phyloP scores from a whole-genome alignment of 2,329 filamentous ascomycete species.

The Xylaria sp. region DNA sequence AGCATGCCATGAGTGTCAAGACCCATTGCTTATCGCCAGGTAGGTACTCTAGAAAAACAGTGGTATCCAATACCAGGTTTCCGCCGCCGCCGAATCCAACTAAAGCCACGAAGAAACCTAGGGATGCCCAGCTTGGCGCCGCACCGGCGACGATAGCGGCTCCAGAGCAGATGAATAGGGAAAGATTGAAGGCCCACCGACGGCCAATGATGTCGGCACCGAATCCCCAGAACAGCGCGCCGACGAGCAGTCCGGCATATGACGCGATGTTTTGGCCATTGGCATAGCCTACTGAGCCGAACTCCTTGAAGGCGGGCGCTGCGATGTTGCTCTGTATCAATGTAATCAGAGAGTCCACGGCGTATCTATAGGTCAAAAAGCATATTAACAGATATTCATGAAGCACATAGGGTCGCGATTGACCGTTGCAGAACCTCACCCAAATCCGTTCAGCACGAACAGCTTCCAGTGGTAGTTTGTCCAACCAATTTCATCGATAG shows the following conservation, averaged over 20 bases:
- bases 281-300: slow-evolving; percentile 63
- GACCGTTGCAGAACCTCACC: slow-evolving; percentile 50
- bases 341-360: slow-evolving; percentile 66
- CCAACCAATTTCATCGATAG: slow-evolving; percentile 52
- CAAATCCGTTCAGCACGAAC: slow-evolving; percentile 70
- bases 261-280: slow-evolving; percentile 70
- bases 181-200: slow-evolving; percentile 75
- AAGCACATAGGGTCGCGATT: background rate
- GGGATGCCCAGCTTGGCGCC: slow-evolving; percentile 72
- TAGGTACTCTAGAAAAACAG: slow-evolving; percentile 60
- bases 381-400: slow-evolving; percentile 2
- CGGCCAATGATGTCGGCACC: slow-evolving; percentile 75
- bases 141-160: slow-evolving; percentile 74
- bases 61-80: slow-evolving; percentile 72
- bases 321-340: slow-evolving; percentile 73
- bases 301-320: slow-evolving; percentile 67
- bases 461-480: slow-evolving; percentile 63
- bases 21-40: slow-evolving; percentile 70
- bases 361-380: slow-evolving; percentile 55
- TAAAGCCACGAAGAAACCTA: slow-evolving; percentile 72
- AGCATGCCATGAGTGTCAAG: slow-evolving; percentile 69
- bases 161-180: slow-evolving; percentile 70
- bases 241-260: slow-evolving; percentile 60
- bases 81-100: slow-evolving; percentile 73
- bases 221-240: slow-evolving; percentile 76